Evolutionary conservation across 1,139 yeast species (phyloP), one percentile per base, ranked within the genome.

Genomic region (Zygosaccharomyces sapae): DNA sequence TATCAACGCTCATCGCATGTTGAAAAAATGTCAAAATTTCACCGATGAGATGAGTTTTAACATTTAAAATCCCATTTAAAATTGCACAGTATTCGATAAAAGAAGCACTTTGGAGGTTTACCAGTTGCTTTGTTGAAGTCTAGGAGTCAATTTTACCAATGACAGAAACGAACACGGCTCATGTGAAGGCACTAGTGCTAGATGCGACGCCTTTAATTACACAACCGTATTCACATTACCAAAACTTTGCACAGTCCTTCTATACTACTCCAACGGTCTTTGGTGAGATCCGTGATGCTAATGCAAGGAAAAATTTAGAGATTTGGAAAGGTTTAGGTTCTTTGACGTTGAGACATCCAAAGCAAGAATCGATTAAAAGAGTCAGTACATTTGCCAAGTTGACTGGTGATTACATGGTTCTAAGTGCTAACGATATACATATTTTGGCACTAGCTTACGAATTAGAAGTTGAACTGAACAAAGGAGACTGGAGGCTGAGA

Each of bases 201-300:
- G 98, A 92, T 75, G 97, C 97, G 5, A 95, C 96, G 47, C 98
- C 98, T 8, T 72, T 92, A 59, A 84, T 92, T 57, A 85, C 95
- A 2, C 94, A 86, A 61, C 76, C 94, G 5, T 86, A 86, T n/a
- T 75, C 88, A 1, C 78, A 82, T 30, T 73, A 89, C 49, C 83
- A 83, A 62, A 79, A 77, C 52, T 77, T 75, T 61, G 97, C 96
- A 0, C 68, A 74, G 19, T 68, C 69, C 16, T 87, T 86, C 62
- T 86, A 75, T 65, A 90, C 97, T 10, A 88, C 97, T 0, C 97
- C 97, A 2, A 90, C 96, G 1, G 97, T 92, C 18, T 79, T 76
- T 61, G 73, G 78, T 30, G 99, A 92, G 70, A 81, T 92, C 62
- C 82, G 79, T 62, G 98, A 94, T 70, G 96, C 85, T 55, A 75